phyloP scores from a whole-genome alignment of 1,284 basidiomycete species.

The Afroboletus lepidellus region DNA sequence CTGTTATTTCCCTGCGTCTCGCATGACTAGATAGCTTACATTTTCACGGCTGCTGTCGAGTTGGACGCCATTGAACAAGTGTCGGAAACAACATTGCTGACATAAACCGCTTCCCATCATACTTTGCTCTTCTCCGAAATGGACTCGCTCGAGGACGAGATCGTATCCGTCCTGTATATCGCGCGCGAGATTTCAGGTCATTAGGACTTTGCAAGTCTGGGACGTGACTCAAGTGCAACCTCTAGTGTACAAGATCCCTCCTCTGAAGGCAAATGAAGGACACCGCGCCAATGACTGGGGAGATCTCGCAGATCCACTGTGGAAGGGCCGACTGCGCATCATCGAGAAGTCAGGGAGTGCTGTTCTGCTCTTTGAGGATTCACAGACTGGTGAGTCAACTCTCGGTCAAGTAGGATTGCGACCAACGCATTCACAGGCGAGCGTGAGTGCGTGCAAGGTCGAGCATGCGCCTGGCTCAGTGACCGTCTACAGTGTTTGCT shows the following conservation, averaged over 20 bases:
- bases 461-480: constrained; percentile 11
- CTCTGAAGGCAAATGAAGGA: constrained; percentile 80
- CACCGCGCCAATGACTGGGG: constrained; percentile 87
- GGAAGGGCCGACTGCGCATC: constrained; percentile 88
- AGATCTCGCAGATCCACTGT: constrained; percentile 76
- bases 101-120: constrained; percentile 25
- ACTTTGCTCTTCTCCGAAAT: constrained; percentile 22
- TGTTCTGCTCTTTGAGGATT: constrained; percentile 72
- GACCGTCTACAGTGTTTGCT: constrained; percentile 71
- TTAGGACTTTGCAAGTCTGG: constrained; percentile 10
- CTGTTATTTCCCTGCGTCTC: constrained; percentile 3
- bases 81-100: constrained; percentile 18
- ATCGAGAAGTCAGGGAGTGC: constrained; percentile 68
- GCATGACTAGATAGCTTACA: constrained; percentile 34
- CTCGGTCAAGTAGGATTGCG: constrained; percentile 1
- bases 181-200: constrained; percentile 81
- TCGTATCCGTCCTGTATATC: constrained; percentile 84
- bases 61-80: constrained; percentile 24
- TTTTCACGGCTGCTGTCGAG: constrained; percentile 35
- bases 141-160: constrained; percentile 67
- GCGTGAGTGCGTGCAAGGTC: constrained; percentile 42
- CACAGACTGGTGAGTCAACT: constrained; percentile 56
- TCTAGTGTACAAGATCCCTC: constrained; percentile 79
- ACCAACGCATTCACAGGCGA: constrained; percentile 45
- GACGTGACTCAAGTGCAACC: constrained; percentile 22